Base-by-base conservation (phyloP, 495 filamentous ascomycete genomes). In the Chlorociboria aeruginascens region DNA sequence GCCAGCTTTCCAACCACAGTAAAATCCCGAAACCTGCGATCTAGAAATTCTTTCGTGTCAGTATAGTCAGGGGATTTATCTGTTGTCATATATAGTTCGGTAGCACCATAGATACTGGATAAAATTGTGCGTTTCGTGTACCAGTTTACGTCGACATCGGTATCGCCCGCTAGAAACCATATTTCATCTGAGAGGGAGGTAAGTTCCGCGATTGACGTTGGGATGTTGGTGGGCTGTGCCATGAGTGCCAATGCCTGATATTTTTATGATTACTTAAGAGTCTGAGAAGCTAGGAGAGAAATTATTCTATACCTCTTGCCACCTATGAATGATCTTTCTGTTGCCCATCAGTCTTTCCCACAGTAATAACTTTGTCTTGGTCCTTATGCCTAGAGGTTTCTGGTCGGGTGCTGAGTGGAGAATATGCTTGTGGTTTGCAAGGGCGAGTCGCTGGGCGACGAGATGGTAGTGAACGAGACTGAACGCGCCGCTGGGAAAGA, bases 31-130 rank as follows among this genome's bases (percentile, higher is more conserved):
- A 97, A 69, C 40, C 92, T 69, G 34, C 88, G 69, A 39, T 82
- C 72, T 49, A 96, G 63, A 61, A 96, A 98, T 25, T 73, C 66
- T 54, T 81, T 82, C 17, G 92, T 97, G 44, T 86, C 85, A 2
- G 50, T 55, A 53, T 81, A 86, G 11, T 75, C 77, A 0, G 69
- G 61, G 0, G 77, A 83, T 46, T 61, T 65, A 61, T 97, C 93
- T 38, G 82, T 83, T 12, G 88, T 97, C 89, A 96, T 94, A 64
- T 89, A 89, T 3, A 95, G 67, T 63, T 98, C 92, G 28, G 82
- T 77, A 34, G 80, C 82, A 20, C 86, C 84, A 60, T 97, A 98
- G 54, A 95, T 78, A 9, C 78, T 71, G 3, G 83, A 76, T 6
- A 97, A 69, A 1, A 77, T 78, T 6, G 82, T 77, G 6, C 92